Evolutionary conservation across 768 basidiomycete species (phyloP).

Genomic region (Suillus subaureus): DNA sequence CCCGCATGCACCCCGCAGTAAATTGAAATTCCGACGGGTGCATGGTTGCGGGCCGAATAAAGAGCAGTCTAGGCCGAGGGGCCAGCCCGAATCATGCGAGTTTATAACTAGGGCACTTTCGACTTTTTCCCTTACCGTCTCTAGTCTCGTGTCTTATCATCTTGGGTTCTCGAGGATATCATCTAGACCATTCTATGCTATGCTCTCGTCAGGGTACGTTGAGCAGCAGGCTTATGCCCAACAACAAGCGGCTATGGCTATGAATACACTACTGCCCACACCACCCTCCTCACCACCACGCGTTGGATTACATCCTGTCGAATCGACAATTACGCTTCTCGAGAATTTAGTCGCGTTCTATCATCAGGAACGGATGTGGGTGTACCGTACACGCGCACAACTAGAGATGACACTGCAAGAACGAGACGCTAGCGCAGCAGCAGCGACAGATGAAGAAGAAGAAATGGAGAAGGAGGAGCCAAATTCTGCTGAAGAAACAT

Average conservation of each 20-base stretch:
- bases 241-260: slow-evolving; percentile 31
- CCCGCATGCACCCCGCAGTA: slow-evolving; percentile 6
- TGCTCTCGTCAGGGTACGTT: slow-evolving; percentile 68
- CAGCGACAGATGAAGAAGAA: slow-evolving; percentile 1
- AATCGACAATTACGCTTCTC: slow-evolving; percentile 58
- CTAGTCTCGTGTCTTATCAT: not conserved
- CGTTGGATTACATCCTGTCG: slow-evolving; percentile 37
- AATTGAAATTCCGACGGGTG: slow-evolving; percentile 10
- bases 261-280: slow-evolving; percentile 36
- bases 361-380: slow-evolving; percentile 72
- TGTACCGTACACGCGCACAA: slow-evolving; percentile 62
- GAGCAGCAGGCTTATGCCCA: slow-evolving; percentile 26
- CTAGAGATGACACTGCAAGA: slow-evolving; percentile 51
- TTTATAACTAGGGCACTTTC: slow-evolving; percentile 4
- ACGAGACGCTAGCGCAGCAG: slow-evolving; percentile 13
- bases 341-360: slow-evolving; percentile 69
- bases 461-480: slow-evolving; percentile 5
- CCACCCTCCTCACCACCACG: slow-evolving; percentile 36
- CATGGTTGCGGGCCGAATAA: not conserved
- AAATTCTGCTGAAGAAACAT: slow-evolving; percentile 16
- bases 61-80: not conserved
- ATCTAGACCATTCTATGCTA: slow-evolving; percentile 31
- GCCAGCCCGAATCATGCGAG: not conserved
- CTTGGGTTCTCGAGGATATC: not conserved
- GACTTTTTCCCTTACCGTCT: not conserved